phyloP scores from a whole-genome alignment of 202 grass and related monocot genomes.

The Zizania palustris region DNA sequence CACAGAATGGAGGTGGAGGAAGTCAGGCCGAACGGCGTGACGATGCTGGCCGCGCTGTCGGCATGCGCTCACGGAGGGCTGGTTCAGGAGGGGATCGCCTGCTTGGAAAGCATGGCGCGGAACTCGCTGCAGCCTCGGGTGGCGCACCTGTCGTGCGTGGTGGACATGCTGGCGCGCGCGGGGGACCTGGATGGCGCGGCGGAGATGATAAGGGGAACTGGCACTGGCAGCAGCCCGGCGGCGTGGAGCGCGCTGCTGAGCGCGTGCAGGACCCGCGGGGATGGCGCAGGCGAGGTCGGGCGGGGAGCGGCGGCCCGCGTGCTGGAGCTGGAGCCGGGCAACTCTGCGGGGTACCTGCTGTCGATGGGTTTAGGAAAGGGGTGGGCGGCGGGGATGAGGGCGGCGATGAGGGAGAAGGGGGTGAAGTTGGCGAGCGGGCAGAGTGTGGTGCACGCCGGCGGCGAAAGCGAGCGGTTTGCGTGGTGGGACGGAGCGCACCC shows the following conservation, averaged over 20 bases:
- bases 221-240: conserved; percentile 11
- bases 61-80: conserved; percentile 59
- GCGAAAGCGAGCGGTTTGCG: conserved; percentile 38
- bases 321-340: conserved; percentile 52
- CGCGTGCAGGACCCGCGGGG: conserved; percentile 46
- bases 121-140: conserved; percentile 33
- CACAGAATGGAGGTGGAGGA: conserved; percentile 36
- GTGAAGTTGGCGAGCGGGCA: conserved; percentile 39
- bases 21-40: conserved; percentile 47
- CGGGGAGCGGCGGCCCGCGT: conserved; percentile 35
- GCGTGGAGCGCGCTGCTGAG: conserved; percentile 59
- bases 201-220: conserved; percentile 34
- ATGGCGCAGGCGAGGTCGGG: conserved; percentile 26
- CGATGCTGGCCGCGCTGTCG: conserved; percentile 45
- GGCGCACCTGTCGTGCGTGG: conserved; percentile 54
- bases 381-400: conserved; percentile 15
- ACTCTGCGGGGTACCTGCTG: conserved; percentile 54
- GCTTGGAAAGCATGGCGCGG: conserved; percentile 40
- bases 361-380: conserved; percentile 8
- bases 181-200: conserved; percentile 45
- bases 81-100: conserved; percentile 51
- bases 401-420: conserved; percentile 44
- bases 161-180: conserved; percentile 57
- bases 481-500: conserved; percentile 54
- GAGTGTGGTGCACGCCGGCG: conserved; percentile 37